Percentiles rank a stretch among this genome's conserved stretches.
phyloP scores from a whole-genome alignment of 192 early-diverging fungal genomes.

The Coemansia sp. region DNA sequence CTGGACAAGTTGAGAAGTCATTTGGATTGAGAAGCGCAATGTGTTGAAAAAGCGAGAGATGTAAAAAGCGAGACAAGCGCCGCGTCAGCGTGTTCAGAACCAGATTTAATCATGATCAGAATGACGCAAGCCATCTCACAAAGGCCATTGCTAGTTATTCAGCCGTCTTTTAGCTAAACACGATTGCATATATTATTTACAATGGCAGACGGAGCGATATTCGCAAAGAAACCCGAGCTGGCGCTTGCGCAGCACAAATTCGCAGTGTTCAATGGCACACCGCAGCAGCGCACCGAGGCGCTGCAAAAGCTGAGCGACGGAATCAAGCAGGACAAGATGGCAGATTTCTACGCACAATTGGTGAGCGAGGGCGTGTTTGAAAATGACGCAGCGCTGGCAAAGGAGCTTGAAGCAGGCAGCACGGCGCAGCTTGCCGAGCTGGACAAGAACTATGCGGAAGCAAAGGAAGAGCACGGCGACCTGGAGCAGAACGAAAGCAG shows the following conservation, averaged over 20 bases:
- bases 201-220: slow-evolving; percentile 65
- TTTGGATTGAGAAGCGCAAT: slow-evolving; percentile 17
- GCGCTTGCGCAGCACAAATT: slow-evolving; percentile 83
- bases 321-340: slow-evolving; percentile 83
- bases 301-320: slow-evolving; percentile 67
- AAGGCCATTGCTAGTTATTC: neutral
- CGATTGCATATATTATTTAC: slow-evolving; percentile 15
- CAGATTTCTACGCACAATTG: slow-evolving; percentile 25
- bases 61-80: neutral
- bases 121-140: neutral
- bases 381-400: slow-evolving; percentile 31
- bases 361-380: slow-evolving; percentile 29
- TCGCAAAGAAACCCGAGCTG: slow-evolving; percentile 84
- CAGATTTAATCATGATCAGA: slow-evolving; percentile 1
- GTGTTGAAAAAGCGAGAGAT: neutral
- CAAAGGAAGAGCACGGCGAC: slow-evolving; percentile 91
- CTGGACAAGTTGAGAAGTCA: slow-evolving; percentile 38
- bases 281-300: slow-evolving; percentile 66
- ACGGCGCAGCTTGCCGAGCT: slow-evolving; percentile 73
- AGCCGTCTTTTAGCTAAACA: neutral
- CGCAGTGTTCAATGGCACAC: slow-evolving; percentile 71
- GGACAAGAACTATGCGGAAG: slow-evolving; percentile 84
- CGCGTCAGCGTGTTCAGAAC: neutral
- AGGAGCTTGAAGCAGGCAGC: slow-evolving; percentile 63
- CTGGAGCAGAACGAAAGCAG: slow-evolving; percentile 66